Percentiles rank a stretch among this genome's conserved stretches.
Evolutionary conservation across 2,329 filamentous ascomycete species (phyloP).

Genomic region (Hypoxylon sp.): DNA sequence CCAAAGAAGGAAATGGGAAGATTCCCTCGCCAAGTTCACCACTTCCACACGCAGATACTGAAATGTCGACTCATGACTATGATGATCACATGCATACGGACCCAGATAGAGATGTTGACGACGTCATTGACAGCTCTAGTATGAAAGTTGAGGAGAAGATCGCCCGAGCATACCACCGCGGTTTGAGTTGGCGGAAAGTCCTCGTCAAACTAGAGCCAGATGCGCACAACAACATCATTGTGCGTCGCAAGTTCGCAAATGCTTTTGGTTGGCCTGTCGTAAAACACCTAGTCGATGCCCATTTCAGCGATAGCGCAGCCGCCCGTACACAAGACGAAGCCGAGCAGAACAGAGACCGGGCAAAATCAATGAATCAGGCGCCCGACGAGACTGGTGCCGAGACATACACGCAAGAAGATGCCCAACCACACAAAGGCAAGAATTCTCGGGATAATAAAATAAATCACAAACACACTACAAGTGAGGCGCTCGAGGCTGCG

Average conservation of each 20-base stretch:
- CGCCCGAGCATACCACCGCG: conserved; percentile 92
- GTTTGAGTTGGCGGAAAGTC: conserved; percentile 95
- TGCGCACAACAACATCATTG: conserved; percentile 98
- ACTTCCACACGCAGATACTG: conserved; percentile 61
- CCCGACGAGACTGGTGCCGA: conserved; percentile 77
- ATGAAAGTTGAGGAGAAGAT: conserved; percentile 99
- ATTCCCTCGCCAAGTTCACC: conserved; percentile 54
- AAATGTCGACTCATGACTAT: conserved; percentile 64
- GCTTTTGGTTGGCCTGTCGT: conserved; percentile 98
- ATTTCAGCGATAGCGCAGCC: conserved; percentile 83
- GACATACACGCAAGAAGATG: conserved; percentile 61
- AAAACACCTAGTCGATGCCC: conserved; percentile 93
- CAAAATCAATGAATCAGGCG: conserved; percentile 69
- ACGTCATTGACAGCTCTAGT: conserved; percentile 70
- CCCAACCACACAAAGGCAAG: conserved; percentile 47
- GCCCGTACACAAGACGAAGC: conserved; percentile 77
- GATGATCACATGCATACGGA: conserved; percentile 66
- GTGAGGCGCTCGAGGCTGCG: conserved; percentile 58
- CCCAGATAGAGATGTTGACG: conserved; percentile 61
- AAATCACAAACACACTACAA: conserved; percentile 47
- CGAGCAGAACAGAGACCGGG: conserved; percentile 77
- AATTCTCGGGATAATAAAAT: conserved; percentile 12
- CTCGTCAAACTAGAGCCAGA: conserved; percentile 95
- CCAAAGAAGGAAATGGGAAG: conserved; percentile 51
- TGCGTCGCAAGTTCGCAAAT: conserved; percentile 96